Evolutionary conservation across 768 basidiomycete species (phyloP).

Genomic region (Peribolospora baueri): DNA sequence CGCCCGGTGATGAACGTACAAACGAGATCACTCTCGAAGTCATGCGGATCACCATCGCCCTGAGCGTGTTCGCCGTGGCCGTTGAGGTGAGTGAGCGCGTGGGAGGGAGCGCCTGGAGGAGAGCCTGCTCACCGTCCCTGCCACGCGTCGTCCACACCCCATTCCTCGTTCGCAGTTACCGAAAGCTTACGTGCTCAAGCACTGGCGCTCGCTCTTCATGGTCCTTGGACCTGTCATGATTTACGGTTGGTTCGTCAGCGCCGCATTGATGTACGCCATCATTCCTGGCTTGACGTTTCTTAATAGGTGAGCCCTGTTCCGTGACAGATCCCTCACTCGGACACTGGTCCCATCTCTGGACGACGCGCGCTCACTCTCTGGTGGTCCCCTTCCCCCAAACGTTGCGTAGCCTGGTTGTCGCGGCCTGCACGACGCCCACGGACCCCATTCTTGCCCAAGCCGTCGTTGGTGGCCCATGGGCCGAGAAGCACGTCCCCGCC

Average conservation of each 20-base stretch:
- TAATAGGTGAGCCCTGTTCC: slow-evolving; percentile 41
- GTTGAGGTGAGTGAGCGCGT: slow-evolving; percentile 59
- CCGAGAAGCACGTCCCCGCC: slow-evolving; percentile 68
- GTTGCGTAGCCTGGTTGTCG: too few species aligned
- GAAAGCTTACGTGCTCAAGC: slow-evolving; percentile 76
- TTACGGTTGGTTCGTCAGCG: slow-evolving; percentile 89
- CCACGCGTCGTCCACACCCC: background rate
- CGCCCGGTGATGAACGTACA: slow-evolving; percentile 9
- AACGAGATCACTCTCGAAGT: slow-evolving; percentile 69
- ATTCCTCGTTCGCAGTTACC: background rate
- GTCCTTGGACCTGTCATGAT: slow-evolving; percentile 34
- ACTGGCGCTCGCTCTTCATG: slow-evolving; percentile 73
- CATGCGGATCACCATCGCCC: slow-evolving; percentile 75
- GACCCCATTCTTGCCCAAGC: slow-evolving; percentile 84
- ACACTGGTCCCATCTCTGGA: background rate
- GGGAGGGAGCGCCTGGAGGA: too few species aligned
- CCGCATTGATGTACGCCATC: slow-evolving; percentile 60
- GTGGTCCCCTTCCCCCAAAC: too few species aligned
- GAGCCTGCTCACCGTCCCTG: too few species aligned
- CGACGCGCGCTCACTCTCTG: too few species aligned
- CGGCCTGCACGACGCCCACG: slow-evolving; percentile 25
- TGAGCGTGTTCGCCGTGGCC: slow-evolving; percentile 92
- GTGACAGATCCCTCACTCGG: slow-evolving; percentile 78
- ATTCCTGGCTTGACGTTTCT: slow-evolving; percentile 76
- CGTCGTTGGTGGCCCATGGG: slow-evolving; percentile 85